Percentiles rank a stretch among this genome's conserved stretches.
These are phyloP conservation scores for Trichosporon inkin DNA, from an alignment of 1,284 basidiomycete species.

Conservation along the genomic window DNA sequence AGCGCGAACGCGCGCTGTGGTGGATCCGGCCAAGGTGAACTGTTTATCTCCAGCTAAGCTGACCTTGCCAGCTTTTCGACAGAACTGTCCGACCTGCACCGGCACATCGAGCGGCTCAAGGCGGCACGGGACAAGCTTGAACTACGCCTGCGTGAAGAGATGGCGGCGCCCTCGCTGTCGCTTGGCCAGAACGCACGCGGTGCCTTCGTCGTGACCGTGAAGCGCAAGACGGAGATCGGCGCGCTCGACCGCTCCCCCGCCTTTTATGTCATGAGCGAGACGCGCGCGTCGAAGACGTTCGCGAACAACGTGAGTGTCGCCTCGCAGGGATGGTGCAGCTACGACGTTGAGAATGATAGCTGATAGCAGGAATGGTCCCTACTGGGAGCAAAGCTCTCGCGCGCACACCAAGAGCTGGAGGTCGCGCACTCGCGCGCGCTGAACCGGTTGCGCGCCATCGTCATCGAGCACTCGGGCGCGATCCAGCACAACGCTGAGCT, in stretches of 20 bases:
- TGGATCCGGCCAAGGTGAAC: constrained; percentile 68
- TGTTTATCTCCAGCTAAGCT: neutral
- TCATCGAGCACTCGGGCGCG: constrained; percentile 57
- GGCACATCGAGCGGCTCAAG: constrained; percentile 22
- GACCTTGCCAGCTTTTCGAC: constrained; percentile 61
- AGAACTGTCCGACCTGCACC: constrained; percentile 59
- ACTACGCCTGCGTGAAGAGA: constrained; percentile 44
- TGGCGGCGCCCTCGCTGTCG: constrained; percentile 52
- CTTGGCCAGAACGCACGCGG: constrained; percentile 12
- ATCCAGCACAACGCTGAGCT: constrained; percentile 72
- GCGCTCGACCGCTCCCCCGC: constrained; percentile 29
- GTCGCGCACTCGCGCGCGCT: constrained; percentile 68
- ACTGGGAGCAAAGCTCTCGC: constrained; percentile 63
- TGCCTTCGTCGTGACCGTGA: constrained; percentile 17
- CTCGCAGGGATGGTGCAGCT: no score
- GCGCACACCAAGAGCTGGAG: constrained; percentile 57
- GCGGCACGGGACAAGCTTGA: constrained; percentile 32
- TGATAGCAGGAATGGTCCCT: constrained; percentile 59
- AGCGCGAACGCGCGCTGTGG: constrained; percentile 52
- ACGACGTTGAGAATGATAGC: neutral
- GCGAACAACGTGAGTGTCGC: constrained; percentile 64
- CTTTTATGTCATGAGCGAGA: constrained; percentile 28
- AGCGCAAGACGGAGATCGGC: constrained; percentile 56
- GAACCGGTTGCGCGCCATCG: constrained; percentile 63
- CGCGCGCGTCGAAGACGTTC: constrained; percentile 55